phyloP scores from a whole-genome alignment of 2,329 filamentous ascomycete species.

The Coniella lustricola region DNA sequence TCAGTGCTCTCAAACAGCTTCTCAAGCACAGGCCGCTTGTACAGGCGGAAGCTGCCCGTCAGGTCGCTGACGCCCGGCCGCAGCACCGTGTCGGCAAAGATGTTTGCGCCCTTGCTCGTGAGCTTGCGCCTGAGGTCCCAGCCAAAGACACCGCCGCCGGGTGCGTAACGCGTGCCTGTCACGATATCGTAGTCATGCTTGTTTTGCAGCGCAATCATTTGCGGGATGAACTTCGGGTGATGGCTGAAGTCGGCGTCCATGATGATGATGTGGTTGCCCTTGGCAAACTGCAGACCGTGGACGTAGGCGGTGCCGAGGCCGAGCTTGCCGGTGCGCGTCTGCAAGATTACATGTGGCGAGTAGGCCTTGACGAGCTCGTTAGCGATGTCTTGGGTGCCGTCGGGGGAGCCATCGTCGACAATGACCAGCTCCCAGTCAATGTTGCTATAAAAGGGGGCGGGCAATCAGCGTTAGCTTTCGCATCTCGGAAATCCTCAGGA shows the following conservation, averaged over 20 bases:
- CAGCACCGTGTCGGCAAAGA: constrained; percentile 92
- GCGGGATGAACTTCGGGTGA: constrained; percentile 97
- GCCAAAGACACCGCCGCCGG: constrained; percentile 81
- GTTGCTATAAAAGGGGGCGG: constrained; percentile 51
- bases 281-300: constrained; percentile 82
- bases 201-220: constrained; percentile 81
- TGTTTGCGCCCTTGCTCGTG: constrained; percentile 79
- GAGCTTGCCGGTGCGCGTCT: constrained; percentile 87
- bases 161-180: constrained; percentile 90
- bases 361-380: constrained; percentile 86
- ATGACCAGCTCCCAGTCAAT: constrained; percentile 97
- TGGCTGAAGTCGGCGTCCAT: constrained; percentile 99
- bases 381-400: constrained; percentile 87
- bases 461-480: not conserved
- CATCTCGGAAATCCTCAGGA: too few relatives aligned
- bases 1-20: constrained; percentile 86
- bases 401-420: constrained; percentile 95
- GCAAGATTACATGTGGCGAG: constrained; percentile 70
- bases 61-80: constrained; percentile 91
- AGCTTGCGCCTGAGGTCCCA: constrained; percentile 93
- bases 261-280: constrained; percentile 95
- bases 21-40: constrained; percentile 83
- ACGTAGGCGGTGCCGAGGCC: constrained; percentile 97
- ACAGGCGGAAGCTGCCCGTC: constrained; percentile 89
- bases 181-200: constrained; percentile 85